A percentile compares a stretch with the other conserved stretches of the same genome.
Conservation (phyloP, 768 basidiomycete genomes). For the Naganishia antarctica region DNA sequence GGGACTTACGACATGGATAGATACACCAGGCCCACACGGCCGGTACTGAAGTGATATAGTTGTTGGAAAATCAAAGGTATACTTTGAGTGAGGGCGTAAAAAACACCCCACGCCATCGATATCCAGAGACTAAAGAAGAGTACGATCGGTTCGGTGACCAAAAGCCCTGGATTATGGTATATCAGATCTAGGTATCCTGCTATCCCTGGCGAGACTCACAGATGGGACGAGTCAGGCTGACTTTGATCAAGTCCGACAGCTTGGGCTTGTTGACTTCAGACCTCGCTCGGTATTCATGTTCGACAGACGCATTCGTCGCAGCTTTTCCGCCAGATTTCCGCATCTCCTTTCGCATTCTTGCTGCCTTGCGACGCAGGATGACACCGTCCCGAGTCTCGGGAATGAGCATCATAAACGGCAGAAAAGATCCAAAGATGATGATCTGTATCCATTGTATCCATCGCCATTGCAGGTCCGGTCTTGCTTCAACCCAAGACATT, state of each 20-base stretch:
- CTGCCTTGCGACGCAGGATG: conserved; percentile 45
- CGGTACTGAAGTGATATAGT: conserved; percentile 61
- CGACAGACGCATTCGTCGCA: conserved; percentile 18
- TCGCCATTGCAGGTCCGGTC: conserved; percentile 61
- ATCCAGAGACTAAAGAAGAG: conserved; percentile 56
- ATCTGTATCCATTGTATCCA: conserved; percentile 81
- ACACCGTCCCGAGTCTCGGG: conserved; percentile 68
- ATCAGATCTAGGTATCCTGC: too few species aligned
- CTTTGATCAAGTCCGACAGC: conserved; percentile 56
- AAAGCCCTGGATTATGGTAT: conserved; percentile 30
- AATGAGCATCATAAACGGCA: conserved; percentile 58
- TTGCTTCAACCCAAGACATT: conserved; percentile 60
- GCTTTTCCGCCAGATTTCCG: conserved; percentile 7
- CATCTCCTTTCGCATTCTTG: conserved; percentile 6
- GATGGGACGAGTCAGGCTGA: conserved; percentile 67
- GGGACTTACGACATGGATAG: conserved; percentile 52
- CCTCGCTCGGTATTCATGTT: conserved; percentile 40
- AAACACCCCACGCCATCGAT: conserved; percentile 68
- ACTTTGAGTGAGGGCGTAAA: conserved; percentile 61
- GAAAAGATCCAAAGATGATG: conserved; percentile 58
- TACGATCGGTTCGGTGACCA: conserved; percentile 70
- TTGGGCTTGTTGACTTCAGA: conserved; percentile 40
- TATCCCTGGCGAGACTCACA: conserved; percentile 53
- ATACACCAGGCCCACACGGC: conserved; percentile 61
- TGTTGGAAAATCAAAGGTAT: conserved; percentile 56